Percentiles rank a stretch among this genome's conserved stretches.
These are phyloP conservation scores for Trypanosoma vivax DNA, from an alignment of 208 protist genomes.

Conservation along the genomic window DNA sequence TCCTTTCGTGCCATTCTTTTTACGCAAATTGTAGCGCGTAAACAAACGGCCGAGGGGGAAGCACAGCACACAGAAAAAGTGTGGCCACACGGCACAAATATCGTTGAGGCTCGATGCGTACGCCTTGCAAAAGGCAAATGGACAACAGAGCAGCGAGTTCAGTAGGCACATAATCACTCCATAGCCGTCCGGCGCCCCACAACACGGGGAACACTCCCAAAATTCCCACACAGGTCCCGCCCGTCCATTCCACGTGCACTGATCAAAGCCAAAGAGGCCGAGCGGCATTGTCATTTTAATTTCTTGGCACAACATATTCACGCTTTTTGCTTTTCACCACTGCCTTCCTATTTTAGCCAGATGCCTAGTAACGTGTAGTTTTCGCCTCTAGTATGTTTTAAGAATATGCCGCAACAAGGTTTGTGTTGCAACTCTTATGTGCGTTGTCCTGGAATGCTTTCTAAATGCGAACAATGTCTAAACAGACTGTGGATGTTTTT, in stretches of 20 bases:
- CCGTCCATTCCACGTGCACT: constrained; percentile 56
- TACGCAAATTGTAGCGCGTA: constrained; percentile 82
- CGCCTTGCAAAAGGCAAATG: constrained; percentile 54
- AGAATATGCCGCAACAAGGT: no score
- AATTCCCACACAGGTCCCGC: constrained; percentile 67
- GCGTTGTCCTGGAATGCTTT: no score
- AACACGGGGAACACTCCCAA: constrained; percentile 66
- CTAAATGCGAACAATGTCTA: no score
- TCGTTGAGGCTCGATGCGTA: constrained; percentile 68
- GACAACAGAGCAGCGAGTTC: constrained; percentile 41
- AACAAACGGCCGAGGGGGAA: constrained; percentile 54
- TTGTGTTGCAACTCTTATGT: no score
- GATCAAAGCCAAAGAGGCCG: constrained; percentile 51
- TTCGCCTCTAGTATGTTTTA: no score
- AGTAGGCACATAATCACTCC: constrained; percentile 38
- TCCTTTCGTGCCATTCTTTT: constrained; percentile 53
- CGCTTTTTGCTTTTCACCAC: no score
- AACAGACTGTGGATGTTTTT: no score
- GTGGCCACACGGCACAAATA: constrained; percentile 53
- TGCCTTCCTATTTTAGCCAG: no score
- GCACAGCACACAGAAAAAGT: constrained; percentile 63
- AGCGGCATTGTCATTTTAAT: constrained; percentile 32
- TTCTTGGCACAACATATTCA: constrained; percentile 24
- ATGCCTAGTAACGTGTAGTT: no score
- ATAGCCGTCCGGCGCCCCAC: constrained; percentile 47